These are phyloP conservation scores for Benincasa hispida DNA, from an alignment of 306 rosid species.

Conservation along the genomic window DNA sequence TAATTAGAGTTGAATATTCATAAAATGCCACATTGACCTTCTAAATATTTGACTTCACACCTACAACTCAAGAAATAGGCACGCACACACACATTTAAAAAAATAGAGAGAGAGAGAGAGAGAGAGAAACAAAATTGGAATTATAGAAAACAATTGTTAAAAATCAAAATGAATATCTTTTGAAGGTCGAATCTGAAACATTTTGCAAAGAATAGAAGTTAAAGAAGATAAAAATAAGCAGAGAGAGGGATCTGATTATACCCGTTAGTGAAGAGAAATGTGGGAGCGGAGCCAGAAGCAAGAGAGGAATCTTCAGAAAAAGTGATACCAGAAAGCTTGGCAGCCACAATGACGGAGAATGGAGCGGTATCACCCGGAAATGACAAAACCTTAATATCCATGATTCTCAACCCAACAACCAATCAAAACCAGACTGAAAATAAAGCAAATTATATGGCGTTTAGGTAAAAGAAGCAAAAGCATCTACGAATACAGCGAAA, in stretches of 20 bases:
- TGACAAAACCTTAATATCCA: constrained; percentile 41
- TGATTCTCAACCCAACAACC: constrained; percentile 6
- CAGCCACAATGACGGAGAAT: constrained; percentile 51
- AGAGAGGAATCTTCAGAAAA: constrained; percentile 35
- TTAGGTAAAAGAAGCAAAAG: background rate
- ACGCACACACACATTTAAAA: too few species aligned
- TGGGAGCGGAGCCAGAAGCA: constrained; percentile 40
- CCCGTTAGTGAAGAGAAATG: constrained; percentile 51
- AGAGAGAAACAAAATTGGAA: too few species aligned
- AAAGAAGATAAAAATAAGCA: background rate
- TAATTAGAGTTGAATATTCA: background rate
- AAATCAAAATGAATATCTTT: background rate
- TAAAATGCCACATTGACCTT: too few species aligned
- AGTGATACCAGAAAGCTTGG: constrained; percentile 49
- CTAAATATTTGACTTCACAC: too few species aligned
- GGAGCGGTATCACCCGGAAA: constrained; percentile 60
- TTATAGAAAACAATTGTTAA: too few species aligned
- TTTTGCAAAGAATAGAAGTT: background rate
- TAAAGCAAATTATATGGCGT: background rate
- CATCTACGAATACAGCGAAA: background rate
- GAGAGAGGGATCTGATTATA: constrained; percentile 9
- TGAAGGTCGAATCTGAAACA: background rate
- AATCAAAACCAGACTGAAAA: background rate
- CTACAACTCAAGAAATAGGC: background rate
- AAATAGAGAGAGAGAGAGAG: too few species aligned